Conservation (phyloP, 73 alveolate genomes). For the Stentor roeselii region DNA sequence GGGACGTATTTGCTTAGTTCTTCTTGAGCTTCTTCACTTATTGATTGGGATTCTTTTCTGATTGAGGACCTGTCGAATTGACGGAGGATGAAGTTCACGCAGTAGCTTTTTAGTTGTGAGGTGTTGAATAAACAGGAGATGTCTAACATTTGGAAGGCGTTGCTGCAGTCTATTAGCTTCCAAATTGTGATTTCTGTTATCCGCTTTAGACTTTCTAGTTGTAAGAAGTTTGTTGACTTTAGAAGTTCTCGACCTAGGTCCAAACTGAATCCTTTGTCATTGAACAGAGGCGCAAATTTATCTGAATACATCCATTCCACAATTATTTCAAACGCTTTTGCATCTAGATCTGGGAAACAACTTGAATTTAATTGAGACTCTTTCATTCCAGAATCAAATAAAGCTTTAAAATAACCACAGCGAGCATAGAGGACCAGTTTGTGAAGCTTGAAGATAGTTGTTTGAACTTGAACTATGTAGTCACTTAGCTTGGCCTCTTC, state of each 20-base stretch:
- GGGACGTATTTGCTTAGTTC: slow-evolving; percentile 2
- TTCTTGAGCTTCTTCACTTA: background rate
- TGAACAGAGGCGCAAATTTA: slow-evolving; percentile 4
- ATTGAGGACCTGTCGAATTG: background rate
- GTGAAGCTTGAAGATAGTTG: slow-evolving; percentile 38
- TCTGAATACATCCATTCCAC: slow-evolving; percentile 57
- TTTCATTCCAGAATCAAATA: slow-evolving; percentile 51
- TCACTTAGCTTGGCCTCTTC: slow-evolving; percentile 50
- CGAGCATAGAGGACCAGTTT: slow-evolving; percentile 53
- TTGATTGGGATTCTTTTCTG: background rate
- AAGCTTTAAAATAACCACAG: slow-evolving; percentile 45
- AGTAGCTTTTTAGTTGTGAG: background rate
- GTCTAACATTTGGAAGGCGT: slow-evolving; percentile 38
- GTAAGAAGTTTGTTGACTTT: slow-evolving; percentile 42
- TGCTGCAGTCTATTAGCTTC: slow-evolving; percentile 41
- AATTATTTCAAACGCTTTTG: slow-evolving; percentile 36
- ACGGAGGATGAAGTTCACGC: background rate
- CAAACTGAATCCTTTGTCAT: background rate
- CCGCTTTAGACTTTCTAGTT: slow-evolving; percentile 41
- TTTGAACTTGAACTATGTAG: slow-evolving; percentile 47
- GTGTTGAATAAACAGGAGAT: background rate
- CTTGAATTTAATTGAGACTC: slow-evolving; percentile 37
- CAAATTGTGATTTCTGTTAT: slow-evolving; percentile 44
- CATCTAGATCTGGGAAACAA: slow-evolving; percentile 32
- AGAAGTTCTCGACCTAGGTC: slow-evolving; percentile 42